These are phyloP conservation scores for Pichia scutulata DNA, from an alignment of 805 yeast species.

Conservation along the genomic window DNA sequence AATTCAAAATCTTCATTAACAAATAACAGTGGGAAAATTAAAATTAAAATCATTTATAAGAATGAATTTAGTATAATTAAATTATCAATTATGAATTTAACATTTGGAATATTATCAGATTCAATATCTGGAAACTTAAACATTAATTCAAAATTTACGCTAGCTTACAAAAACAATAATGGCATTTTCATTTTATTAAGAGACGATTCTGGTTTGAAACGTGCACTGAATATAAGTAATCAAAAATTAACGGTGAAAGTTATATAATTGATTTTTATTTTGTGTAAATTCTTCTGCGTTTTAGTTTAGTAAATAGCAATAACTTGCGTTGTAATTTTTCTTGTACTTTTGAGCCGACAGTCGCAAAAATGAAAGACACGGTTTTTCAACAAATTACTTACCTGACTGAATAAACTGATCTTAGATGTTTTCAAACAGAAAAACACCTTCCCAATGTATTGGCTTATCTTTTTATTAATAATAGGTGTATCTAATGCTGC, in stretches of 20 bases:
- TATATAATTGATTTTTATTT: not conserved
- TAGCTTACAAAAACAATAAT: slow-evolving; percentile 15
- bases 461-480: not conserved
- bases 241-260: slow-evolving; percentile 14
- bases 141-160: slow-evolving; percentile 8
- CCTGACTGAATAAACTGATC: not conserved
- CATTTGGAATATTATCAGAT: slow-evolving; percentile 1
- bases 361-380: too few relatives aligned
- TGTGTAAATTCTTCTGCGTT: not conserved
- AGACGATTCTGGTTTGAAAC: slow-evolving; percentile 12
- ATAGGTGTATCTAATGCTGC: not conserved
- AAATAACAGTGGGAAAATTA: not conserved
- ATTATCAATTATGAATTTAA: not conserved
- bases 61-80: slow-evolving; percentile 14
- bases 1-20: not conserved
- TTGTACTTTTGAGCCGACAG: too few relatives aligned
- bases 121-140: slow-evolving; percentile 11
- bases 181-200: slow-evolving; percentile 15
- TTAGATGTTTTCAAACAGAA: too few relatives aligned
- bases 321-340: too few relatives aligned
- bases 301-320: not conserved
- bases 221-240: slow-evolving; percentile 7
- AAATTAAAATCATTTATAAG: slow-evolving; percentile 12
- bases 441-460: not conserved
- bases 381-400: not conserved